A percentile compares a stretch with the other conserved stretches of the same genome.
Conservation (phyloP, 257 asterid genomes). For the Ballota nigra region DNA sequence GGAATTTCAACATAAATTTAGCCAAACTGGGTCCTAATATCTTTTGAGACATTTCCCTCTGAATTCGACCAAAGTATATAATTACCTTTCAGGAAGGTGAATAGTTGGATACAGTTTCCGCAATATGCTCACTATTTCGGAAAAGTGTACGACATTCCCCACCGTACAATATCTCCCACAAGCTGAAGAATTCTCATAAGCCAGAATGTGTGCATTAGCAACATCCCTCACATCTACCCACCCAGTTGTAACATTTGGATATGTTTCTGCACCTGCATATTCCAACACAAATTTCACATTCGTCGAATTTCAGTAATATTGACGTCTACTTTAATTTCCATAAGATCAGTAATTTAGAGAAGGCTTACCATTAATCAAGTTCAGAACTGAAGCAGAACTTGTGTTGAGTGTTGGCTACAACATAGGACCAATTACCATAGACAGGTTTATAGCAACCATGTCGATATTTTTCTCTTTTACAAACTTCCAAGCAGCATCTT, state of each 20-base stretch:
- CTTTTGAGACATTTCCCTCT: too few relatives aligned
- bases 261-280: conserved; percentile 61
- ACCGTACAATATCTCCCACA: conserved; percentile 66
- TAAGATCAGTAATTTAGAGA: not conserved
- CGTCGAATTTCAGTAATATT: not conserved
- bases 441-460: conserved; percentile 67
- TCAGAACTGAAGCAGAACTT: conserved; percentile 57
- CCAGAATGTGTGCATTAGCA: conserved; percentile 69
- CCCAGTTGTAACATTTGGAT: conserved; percentile 44
- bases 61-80: too few relatives aligned
- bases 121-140: conserved; percentile 47
- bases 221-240: conserved; percentile 79
- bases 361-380: conserved; percentile 59
- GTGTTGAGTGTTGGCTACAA: conserved; percentile 80
- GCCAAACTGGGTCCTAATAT: too few relatives aligned
- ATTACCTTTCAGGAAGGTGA: conserved; percentile 59
- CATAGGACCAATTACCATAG: conserved; percentile 77
- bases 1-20: not conserved
- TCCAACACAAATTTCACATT: not conserved
- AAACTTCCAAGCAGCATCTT: conserved; percentile 85
- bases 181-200: conserved; percentile 64
- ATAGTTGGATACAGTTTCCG: conserved; percentile 51
- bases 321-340: not conserved
- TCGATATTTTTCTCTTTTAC: conserved; percentile 67
- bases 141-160: conserved; percentile 52